A percentile compares a stretch with the other conserved stretches of the same genome.
Evolutionary conservation across 768 basidiomycete species (phyloP).

Genomic region (Leccinum sublutescens): DNA sequence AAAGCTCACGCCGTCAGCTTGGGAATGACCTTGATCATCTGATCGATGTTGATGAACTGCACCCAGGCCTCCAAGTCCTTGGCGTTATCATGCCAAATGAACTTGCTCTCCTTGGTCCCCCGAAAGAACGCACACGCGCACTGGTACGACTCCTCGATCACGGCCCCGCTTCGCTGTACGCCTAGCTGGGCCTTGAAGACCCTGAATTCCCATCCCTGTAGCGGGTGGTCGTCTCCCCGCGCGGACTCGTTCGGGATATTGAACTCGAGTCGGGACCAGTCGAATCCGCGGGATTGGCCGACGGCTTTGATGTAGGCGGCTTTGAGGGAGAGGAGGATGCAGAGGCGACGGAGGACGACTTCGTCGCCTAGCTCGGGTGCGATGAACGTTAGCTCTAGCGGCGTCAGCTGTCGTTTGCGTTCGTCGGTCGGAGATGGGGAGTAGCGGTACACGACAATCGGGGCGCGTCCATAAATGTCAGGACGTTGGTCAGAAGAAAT

Average conservation of each 20-base stretch:
- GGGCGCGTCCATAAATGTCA: not conserved
- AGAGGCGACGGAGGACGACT: slow-evolving; percentile 67
- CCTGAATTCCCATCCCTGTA: slow-evolving; percentile 85
- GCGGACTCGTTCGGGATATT: slow-evolving; percentile 64
- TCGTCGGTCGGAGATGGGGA: no score
- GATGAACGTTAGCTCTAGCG: slow-evolving; percentile 53
- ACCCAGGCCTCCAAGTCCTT: slow-evolving; percentile 77
- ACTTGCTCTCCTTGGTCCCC: slow-evolving; percentile 59
- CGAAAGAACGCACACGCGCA: slow-evolving; percentile 79
- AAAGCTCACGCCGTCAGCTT: slow-evolving; percentile 61
- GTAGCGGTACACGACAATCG: not conserved
- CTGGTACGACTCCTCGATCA: slow-evolving; percentile 67
- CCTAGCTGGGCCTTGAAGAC: slow-evolving; percentile 74
- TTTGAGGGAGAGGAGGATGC: slow-evolving; percentile 77
- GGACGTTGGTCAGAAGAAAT: not conserved
- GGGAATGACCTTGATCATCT: slow-evolving; percentile 75
- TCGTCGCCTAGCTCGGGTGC: slow-evolving; percentile 54
- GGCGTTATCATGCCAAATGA: slow-evolving; percentile 67
- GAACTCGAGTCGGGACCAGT: slow-evolving; percentile 80
- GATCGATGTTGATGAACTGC: slow-evolving; percentile 80
- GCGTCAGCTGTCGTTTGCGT: slow-evolving; percentile 38
- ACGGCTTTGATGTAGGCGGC: slow-evolving; percentile 82
- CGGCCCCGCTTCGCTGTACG: slow-evolving; percentile 52
- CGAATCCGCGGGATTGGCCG: slow-evolving; percentile 78
- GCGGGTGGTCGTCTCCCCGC: slow-evolving; percentile 62